Percentiles rank a stretch among this genome's conserved stretches.
These are phyloP conservation scores for Inga leiocalycina DNA, from an alignment of 306 rosid species.

Conservation along the genomic window DNA sequence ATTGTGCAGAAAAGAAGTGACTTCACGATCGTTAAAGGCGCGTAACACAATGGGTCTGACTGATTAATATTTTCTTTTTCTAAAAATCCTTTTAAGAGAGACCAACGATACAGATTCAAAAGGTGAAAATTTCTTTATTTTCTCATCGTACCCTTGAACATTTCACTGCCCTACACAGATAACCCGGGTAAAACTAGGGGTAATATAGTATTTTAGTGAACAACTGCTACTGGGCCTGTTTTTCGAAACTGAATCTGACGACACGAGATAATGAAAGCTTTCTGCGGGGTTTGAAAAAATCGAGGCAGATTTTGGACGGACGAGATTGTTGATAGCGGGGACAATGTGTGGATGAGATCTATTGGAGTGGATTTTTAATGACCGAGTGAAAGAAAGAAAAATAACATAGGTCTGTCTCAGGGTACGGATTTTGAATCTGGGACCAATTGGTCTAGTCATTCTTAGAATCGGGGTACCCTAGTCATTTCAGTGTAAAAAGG, in stretches of 20 bases:
- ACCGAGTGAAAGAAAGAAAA: background rate
- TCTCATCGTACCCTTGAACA: conserved; percentile 6
- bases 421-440: conserved; percentile 26
- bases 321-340: conserved; percentile 22
- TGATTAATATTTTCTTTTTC: conserved; percentile 17
- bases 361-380: background rate
- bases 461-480: background rate
- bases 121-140: background rate
- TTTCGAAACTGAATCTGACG: conserved; percentile 84
- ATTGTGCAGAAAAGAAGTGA: background rate
- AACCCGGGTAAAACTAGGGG: conserved; percentile 12
- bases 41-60: conserved; percentile 18
- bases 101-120: conserved; percentile 53
- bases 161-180: background rate
- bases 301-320: conserved; percentile 62
- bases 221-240: conserved; percentile 52
- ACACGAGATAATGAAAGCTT: conserved; percentile 65
- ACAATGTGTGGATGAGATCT: conserved; percentile 47
- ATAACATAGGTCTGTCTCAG: background rate
- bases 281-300: conserved; percentile 49
- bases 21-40: conserved; percentile 39
- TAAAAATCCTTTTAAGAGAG: conserved; percentile 44
- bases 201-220: background rate
- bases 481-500: background rate
- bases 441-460: conserved; percentile 17